Base-by-base conservation (phyloP, 2,329 filamentous ascomycete species). In the Orbilia ellipsospora region DNA sequence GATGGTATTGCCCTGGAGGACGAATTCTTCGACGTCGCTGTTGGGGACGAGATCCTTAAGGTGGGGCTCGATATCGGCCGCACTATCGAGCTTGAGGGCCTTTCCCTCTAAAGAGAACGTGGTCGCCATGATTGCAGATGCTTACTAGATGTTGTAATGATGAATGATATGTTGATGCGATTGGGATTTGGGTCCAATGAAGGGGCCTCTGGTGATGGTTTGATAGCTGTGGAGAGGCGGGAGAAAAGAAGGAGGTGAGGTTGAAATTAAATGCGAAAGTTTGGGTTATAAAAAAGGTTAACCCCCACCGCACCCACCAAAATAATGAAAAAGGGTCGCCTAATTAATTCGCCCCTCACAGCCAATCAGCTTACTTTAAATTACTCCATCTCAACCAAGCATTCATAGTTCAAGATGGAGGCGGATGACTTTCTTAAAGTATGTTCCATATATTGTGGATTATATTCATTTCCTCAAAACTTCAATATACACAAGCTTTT, bases 11-110 rank as follows among this genome's bases (percentile, higher is more conserved):
- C 94, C 95, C 67, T 92, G 86, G 55, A 99, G 87, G 79, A 89
- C 89, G 78, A 99, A 89, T 83, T 97, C 93, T 81, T 96, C 93
- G 69, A 96, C 87, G 80, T 93, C 87, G 67, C 88, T 84, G 84
- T 89, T 90, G 72, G 89, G 88, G 77, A 88, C 85, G 77, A 99
- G 88, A 59, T 88, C 87, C 79, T 90, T 87, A 81, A 97, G 92
- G 83, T 97, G 90, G 78, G 91, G 85, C 83, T 95, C 91, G 77
- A 98, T 88, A 83, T 98, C 93, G 78, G 89, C 90, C 61, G 92
- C 92, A 48, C 90, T 92, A 85, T 96, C 90, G 81, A 99, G 91
- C 86, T 97, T 97, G 80, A 98, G 88, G 81, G 91, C 91, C 85
- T 91, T 95, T 83, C 92, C 93, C 83, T 96, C 92, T 79, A 98